These are phyloP conservation scores for Platismatia glauca DNA, from an alignment of 495 filamentous ascomycete species.

Conservation along the genomic window DNA sequence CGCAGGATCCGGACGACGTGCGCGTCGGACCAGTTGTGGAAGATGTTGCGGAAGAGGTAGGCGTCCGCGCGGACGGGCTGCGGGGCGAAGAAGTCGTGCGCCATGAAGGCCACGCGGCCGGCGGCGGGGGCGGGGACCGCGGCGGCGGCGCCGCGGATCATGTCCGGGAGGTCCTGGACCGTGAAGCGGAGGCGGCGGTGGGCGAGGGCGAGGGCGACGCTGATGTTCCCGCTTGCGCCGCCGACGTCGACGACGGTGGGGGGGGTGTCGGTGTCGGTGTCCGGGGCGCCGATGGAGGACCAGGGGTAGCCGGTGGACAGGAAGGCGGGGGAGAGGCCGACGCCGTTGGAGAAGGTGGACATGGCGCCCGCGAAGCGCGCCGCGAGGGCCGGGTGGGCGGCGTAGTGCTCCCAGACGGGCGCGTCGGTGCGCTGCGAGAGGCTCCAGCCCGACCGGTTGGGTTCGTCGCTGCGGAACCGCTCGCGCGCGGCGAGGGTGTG, in stretches of 20 bases:
- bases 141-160: constrained; percentile 32
- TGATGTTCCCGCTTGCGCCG: constrained; percentile 27
- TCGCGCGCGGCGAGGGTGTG: too few relatives aligned
- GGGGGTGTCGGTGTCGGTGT: neutral
- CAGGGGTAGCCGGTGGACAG: constrained; percentile 39
- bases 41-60: constrained; percentile 40
- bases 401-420: constrained; percentile 24
- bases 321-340: constrained; percentile 39
- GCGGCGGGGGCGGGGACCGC: constrained; percentile 30
- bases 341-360: constrained; percentile 37
- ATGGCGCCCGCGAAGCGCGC: constrained; percentile 46
- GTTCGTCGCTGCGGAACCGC: too few relatives aligned
- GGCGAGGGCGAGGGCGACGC: constrained; percentile 24
- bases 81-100: constrained; percentile 45
- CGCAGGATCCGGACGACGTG: constrained; percentile 33
- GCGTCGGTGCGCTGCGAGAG: constrained; percentile 15
- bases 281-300: constrained; percentile 27
- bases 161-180: constrained; percentile 46
- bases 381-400: constrained; percentile 37
- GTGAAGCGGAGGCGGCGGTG: constrained; percentile 32
- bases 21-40: constrained; percentile 42
- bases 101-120: constrained; percentile 33
- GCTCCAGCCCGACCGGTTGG: neutral
- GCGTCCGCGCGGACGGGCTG: constrained; percentile 39
- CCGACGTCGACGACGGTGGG: constrained; percentile 28